Percentiles rank a stretch among this genome's conserved stretches.
These are phyloP conservation scores for Selaginella moellendorffii DNA, from an alignment of 75 land plant genomes.

Conservation along the genomic window DNA sequence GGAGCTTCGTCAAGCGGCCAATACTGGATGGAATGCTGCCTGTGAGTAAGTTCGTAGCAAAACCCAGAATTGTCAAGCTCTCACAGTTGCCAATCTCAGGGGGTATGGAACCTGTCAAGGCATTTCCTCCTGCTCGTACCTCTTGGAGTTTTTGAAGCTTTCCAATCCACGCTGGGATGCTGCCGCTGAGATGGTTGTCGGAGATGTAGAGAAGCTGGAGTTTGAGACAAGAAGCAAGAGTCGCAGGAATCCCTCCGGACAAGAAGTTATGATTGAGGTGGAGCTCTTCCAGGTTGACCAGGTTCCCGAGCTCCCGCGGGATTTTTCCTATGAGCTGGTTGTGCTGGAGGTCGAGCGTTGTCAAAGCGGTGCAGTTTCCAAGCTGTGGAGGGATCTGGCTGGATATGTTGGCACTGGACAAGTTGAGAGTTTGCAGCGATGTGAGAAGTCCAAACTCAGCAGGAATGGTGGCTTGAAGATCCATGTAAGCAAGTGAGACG, in stretches of 20 bases:
- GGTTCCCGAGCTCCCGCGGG: background rate
- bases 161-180: background rate
- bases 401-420: background rate
- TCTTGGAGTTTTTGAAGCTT: background rate
- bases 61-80: background rate
- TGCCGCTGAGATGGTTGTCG: constrained; percentile 6
- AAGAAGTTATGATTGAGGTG: background rate
- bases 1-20: background rate
- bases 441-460: background rate
- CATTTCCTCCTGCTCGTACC: background rate
- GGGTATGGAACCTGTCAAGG: constrained; percentile 5
- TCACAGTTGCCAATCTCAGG: background rate
- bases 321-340: background rate
- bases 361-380: background rate
- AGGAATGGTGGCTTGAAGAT: background rate
- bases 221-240: background rate
- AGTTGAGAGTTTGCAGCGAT: background rate
- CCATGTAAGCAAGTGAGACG: background rate
- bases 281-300: background rate
- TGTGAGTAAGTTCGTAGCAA: background rate
- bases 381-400: background rate
- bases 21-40: background rate
- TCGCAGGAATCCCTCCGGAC: background rate
- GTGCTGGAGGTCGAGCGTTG: background rate
- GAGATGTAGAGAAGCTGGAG: background rate